Conservation (phyloP, 2,329 filamentous ascomycete genomes). For the Cercospora sp. region DNA sequence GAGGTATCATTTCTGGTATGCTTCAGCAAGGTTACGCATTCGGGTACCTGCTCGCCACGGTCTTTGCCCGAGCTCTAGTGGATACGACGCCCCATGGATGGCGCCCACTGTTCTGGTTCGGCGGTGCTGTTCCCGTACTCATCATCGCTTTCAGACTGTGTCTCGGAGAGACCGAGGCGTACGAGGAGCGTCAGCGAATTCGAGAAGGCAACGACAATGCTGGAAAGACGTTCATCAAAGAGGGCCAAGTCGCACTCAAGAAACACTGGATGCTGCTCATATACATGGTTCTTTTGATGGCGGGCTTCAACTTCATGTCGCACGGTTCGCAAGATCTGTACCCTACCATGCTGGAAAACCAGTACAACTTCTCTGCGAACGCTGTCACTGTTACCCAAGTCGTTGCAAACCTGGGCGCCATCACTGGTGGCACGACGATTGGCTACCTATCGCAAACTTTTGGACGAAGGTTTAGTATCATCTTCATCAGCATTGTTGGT, state of each 20-base stretch:
- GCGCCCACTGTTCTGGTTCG: slow-evolving; percentile 89
- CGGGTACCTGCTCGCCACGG: slow-evolving; percentile 58
- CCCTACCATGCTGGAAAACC: slow-evolving; percentile 60
- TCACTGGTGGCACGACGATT: slow-evolving; percentile 49
- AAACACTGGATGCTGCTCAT: slow-evolving; percentile 77
- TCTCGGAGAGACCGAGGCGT: slow-evolving; percentile 76
- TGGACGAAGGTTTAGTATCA: slow-evolving; percentile 51
- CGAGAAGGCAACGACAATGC: slow-evolving; percentile 62
- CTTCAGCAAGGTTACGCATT: slow-evolving; percentile 65
- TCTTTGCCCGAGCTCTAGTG: slow-evolving; percentile 58
- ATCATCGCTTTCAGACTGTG: slow-evolving; percentile 77
- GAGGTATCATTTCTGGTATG: slow-evolving; percentile 62
- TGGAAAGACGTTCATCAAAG: slow-evolving; percentile 67
- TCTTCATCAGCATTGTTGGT: slow-evolving; percentile 58
- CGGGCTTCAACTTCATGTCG: slow-evolving; percentile 89
- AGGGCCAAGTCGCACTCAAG: slow-evolving; percentile 76
- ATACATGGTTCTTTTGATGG: slow-evolving; percentile 84
- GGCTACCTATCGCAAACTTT: slow-evolving; percentile 50
- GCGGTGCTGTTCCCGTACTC: slow-evolving; percentile 73
- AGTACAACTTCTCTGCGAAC: slow-evolving; percentile 55
- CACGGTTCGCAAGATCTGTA: slow-evolving; percentile 71
- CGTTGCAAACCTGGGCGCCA: slow-evolving; percentile 53
- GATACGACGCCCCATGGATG: slow-evolving; percentile 76
- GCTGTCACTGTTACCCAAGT: slow-evolving; percentile 52
- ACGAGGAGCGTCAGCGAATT: slow-evolving; percentile 64